Evolutionary conservation across 148 eudicot genomes (phyloP).

Genomic region (Rhododendron henanense): DNA sequence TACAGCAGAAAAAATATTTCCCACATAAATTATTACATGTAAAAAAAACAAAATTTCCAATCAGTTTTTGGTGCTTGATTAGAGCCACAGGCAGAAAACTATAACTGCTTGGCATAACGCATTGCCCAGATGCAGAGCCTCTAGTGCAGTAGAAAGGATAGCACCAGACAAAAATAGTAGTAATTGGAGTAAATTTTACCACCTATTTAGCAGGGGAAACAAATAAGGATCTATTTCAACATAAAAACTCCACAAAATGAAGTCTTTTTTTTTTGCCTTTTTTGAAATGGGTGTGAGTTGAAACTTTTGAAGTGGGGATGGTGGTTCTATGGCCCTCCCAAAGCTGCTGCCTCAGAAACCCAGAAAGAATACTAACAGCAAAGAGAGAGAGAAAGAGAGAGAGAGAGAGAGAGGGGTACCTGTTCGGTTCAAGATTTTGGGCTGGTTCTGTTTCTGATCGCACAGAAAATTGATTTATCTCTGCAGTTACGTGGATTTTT

Average conservation of each 20-base stretch:
- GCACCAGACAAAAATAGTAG: background rate
- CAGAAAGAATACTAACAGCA: background rate
- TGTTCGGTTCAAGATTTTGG: background rate
- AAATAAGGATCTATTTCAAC: background rate
- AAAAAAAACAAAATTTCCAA: background rate
- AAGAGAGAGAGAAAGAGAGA: background rate
- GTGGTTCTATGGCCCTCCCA: background rate
- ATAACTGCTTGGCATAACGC: background rate
- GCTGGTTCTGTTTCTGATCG: background rate
- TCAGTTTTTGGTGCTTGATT: background rate
- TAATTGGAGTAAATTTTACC: background rate
- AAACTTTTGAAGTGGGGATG: background rate
- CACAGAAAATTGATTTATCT: background rate
- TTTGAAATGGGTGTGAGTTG: background rate
- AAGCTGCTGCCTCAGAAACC: background rate
- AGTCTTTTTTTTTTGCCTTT: background rate
- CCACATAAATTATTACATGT: background rate
- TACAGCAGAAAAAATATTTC: background rate
- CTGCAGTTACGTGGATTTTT: background rate
- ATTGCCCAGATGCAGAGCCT: background rate
- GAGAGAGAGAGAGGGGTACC: background rate
- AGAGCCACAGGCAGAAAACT: background rate
- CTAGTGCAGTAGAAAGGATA: background rate
- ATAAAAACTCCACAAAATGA: background rate
- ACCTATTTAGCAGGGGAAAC: too few relatives aligned